phyloP scores from a whole-genome alignment of 768 basidiomycete genomes.

The Tephrocybe sp. region DNA sequence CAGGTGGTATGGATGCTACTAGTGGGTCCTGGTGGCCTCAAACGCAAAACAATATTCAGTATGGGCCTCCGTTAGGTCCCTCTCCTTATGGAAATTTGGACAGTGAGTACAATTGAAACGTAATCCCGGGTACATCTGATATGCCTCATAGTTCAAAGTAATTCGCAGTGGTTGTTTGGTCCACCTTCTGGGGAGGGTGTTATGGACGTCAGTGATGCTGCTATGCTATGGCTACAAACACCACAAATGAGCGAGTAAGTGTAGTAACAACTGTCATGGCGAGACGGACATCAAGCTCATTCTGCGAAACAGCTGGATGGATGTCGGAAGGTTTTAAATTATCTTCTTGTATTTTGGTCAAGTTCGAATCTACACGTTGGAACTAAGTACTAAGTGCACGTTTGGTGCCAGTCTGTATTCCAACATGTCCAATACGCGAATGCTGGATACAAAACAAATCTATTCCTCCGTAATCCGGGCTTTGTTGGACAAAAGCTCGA shows the following conservation, averaged over 20 bases:
- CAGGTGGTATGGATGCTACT: too few species aligned
- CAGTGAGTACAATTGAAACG: slow-evolving; percentile 3
- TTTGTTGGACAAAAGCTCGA: slow-evolving; percentile 98
- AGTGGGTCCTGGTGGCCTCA: too few species aligned
- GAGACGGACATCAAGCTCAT: neutral
- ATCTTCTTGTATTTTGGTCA: neutral
- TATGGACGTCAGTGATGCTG: slow-evolving; percentile 15
- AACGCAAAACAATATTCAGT: neutral
- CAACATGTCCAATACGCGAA: slow-evolving; percentile 99
- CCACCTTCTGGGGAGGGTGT: slow-evolving; percentile 3
- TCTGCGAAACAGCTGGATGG: slow-evolving; percentile 9
- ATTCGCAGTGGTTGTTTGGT: slow-evolving; percentile 8
- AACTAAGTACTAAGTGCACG: too few species aligned
- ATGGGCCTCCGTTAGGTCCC: neutral
- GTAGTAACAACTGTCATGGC: neutral
- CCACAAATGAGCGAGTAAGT: slow-evolving; percentile 15
- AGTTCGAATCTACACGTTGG: too few species aligned
- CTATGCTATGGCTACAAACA: slow-evolving; percentile 16
- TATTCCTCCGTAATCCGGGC: too few species aligned
- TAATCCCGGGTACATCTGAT: too few species aligned
- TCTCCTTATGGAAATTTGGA: neutral
- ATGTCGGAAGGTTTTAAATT: slow-evolving; percentile 3
- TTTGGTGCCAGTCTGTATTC: too few species aligned
- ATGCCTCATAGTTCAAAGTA: neutral
- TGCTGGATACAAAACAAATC: slow-evolving; percentile 93